phyloP scores from a whole-genome alignment of 192 early-diverging fungal species.

The Phlyctochytrium bullatum region DNA sequence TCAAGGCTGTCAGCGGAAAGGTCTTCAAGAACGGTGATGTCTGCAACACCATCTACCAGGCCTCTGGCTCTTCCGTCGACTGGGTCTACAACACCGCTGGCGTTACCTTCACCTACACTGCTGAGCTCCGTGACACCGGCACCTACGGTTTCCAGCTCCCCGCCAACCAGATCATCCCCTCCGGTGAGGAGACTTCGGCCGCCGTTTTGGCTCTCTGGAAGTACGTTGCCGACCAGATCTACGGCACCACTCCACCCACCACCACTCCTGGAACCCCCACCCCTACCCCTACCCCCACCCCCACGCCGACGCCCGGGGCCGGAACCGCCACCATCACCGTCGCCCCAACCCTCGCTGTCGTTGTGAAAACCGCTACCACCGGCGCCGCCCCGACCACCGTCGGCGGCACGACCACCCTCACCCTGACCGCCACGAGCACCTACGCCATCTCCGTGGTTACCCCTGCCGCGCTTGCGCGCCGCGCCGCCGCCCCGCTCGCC shows the following conservation, averaged over 20 bases:
- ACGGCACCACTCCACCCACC: background rate
- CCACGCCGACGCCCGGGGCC: constrained; percentile 6
- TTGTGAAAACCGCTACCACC: background rate
- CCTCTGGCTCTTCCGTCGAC: constrained; percentile 32
- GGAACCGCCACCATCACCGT: background rate
- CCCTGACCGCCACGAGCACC: background rate
- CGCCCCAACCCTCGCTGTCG: background rate
- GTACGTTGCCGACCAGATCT: constrained; percentile 17
- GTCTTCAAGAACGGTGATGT: constrained; percentile 20
- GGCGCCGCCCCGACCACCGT: background rate
- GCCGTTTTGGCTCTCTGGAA: constrained; percentile 23
- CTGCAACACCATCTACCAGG: constrained; percentile 34
- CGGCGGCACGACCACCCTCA: background rate
- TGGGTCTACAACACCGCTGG: constrained; percentile 29
- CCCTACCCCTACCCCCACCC: background rate
- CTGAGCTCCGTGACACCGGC: constrained; percentile 36
- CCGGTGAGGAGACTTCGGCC: constrained; percentile 28
- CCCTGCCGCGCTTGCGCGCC: background rate
- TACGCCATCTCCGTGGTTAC: background rate
- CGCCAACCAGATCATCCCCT: constrained; percentile 20
- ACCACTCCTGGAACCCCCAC: too few relatives aligned
- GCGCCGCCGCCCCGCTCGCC: too few relatives aligned
- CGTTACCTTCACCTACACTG: constrained; percentile 27
- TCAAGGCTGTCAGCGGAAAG: constrained; percentile 16
- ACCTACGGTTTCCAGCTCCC: constrained; percentile 27